Base-by-base conservation (phyloP, 106 monocot genomes). In the Dendrobium officinale region DNA sequence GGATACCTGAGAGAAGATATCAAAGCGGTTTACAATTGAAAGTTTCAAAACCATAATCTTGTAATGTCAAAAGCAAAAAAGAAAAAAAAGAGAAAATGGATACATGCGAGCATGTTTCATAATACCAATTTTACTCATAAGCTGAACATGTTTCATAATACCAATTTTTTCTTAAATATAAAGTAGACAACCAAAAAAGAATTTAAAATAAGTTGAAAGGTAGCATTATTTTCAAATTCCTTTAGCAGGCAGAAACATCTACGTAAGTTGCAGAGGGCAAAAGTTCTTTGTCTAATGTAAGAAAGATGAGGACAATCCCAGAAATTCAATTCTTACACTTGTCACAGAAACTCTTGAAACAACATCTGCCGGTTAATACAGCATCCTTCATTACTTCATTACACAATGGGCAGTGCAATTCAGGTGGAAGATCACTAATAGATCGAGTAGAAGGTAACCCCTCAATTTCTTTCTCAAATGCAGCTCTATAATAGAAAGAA, bases 321-420 rank as follows among this genome's bases (percentile, higher is more conserved):
- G 42, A 79, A 79, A 6, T 22, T n/a, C 11, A 55, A 67, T 19
- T 22, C 95, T 90, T 86, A 98, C 98, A 98, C 88, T 89, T 92
- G 66, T 98, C 98, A 83, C 98, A 98, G 72, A 98, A 98, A 83
- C 95, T 98, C 73, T 85, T 91, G 87, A 92, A 98, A 84, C 98
- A 98, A 76, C 98, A 98, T 78, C 92, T 98, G 91, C 95, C 90
- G 41, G 98, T 98, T 80, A 98, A 84, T 13, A 98, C 98, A 67
- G 98, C 98, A 85, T 98, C 98, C 82, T 94, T 98, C 95, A 98
- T 98, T 15, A 92, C 92, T 85, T 95, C 89, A 88, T 92, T 98
- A 81, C 98, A 98, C 33, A 98, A 78, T n/a, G 95, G 98, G 78
- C 98, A 98, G 9, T 75, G 90, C 24, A 98, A 73, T 72, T 95